phyloP scores from a whole-genome alignment of 768 basidiomycete genomes.

The Russula sp. region DNA sequence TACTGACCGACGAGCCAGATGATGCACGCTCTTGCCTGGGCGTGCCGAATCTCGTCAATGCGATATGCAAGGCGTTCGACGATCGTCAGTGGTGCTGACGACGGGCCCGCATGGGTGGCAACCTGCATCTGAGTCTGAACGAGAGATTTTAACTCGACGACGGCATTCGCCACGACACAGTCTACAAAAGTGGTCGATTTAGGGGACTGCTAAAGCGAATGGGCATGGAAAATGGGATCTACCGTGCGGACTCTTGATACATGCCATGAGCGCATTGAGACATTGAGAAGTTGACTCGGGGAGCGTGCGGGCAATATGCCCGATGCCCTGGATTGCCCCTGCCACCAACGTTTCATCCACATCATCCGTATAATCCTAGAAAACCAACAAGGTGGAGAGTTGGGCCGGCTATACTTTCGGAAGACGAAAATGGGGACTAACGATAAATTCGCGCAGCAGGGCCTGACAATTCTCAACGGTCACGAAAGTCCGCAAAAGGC shows the following conservation, averaged over 20 bases:
- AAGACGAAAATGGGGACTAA: conserved; percentile 33
- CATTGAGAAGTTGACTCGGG: conserved; percentile 68
- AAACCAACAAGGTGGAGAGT: background rate
- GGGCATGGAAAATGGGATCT: background rate
- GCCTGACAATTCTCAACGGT: conserved; percentile 58
- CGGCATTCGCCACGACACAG: conserved; percentile 66
- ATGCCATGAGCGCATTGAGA: conserved; percentile 63
- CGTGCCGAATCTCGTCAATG: conserved; percentile 73
- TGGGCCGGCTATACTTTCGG: background rate
- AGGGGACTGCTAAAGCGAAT: background rate
- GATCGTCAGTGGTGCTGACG: conserved; percentile 45
- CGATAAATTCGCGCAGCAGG: conserved; percentile 79
- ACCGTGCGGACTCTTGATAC: conserved; percentile 75
- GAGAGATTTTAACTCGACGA: conserved; percentile 78
- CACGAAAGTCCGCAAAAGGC: conserved; percentile 59
- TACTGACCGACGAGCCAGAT: conserved; percentile 94
- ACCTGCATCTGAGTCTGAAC: conserved; percentile 58
- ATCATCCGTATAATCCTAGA: conserved; percentile 77
- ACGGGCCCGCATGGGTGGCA: conserved; percentile 22
- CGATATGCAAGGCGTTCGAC: conserved; percentile 72
- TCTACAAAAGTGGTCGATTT: conserved; percentile 39
- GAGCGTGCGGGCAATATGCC: conserved; percentile 59
- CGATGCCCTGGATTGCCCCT: conserved; percentile 72
- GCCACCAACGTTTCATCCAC: conserved; percentile 62
- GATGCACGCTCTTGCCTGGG: conserved; percentile 78